Percentiles rank a stretch among this genome's conserved stretches.
Conservation (phyloP, 345 rosid species). For the Eucalyptus dawsonii region DNA sequence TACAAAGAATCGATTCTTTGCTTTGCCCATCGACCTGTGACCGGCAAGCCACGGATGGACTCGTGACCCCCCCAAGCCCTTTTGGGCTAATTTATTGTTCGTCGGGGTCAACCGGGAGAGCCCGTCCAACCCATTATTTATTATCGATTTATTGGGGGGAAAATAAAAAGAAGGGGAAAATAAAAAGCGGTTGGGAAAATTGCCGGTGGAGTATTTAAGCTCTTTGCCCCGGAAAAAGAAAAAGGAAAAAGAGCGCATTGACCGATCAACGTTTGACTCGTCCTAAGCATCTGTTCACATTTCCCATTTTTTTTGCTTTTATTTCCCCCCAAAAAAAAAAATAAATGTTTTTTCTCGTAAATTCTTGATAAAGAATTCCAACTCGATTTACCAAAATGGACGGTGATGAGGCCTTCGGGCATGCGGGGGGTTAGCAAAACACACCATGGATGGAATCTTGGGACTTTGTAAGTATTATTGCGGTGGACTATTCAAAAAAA, state of each 20-base stretch:
- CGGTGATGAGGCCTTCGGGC: background rate
- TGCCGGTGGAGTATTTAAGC: background rate
- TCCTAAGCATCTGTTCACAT: background rate
- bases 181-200: background rate
- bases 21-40: background rate
- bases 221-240: background rate
- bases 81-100: background rate
- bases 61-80: background rate
- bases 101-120: background rate
- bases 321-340: background rate
- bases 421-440: too few relatives aligned
- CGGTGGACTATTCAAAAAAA: background rate
- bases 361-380: background rate
- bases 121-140: background rate
- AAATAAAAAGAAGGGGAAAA: background rate
- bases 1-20: background rate
- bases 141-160: background rate
- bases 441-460: background rate
- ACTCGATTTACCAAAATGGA: background rate
- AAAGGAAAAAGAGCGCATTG: background rate
- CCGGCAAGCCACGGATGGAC: background rate
- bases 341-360: background rate
- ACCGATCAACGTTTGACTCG: background rate
- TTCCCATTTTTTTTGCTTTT: background rate
- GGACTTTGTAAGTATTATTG: background rate